Evolutionary conservation across 768 basidiomycete genomes (phyloP), one percentile per base, ranked within the genome.

Genomic region (Amanita muscaria): DNA sequence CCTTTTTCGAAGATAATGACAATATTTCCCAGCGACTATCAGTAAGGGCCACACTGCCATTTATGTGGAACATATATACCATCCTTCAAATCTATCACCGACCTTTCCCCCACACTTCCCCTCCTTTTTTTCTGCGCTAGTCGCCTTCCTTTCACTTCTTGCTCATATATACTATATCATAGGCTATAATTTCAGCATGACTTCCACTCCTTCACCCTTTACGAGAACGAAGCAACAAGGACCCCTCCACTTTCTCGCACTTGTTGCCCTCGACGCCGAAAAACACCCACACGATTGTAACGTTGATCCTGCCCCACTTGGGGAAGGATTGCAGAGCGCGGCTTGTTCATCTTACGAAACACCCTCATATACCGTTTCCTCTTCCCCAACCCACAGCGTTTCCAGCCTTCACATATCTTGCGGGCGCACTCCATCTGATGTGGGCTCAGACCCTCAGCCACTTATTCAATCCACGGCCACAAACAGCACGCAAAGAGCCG

Each of bases 211-310:
- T 52, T 50, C 40, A 42, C 51, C 51, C 39, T 54, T 64, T 44
- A 65, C 63, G 60, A 60, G 53, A 44, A 49, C 48, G 50, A 47
- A 51, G 51, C 46, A 46, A 33, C 50, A 41, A 27, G 60, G 56
- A 43, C 62, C 66, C 44, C 63, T 69, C 52, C 64, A 61, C 44
- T 59, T 64, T 51, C 59, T 69, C 34, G 65, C 64, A 54, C 56
- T 57, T 32, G 59, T 67, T 49, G 62, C 61, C 47, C 61, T 56
- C 47, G 51, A 56, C 47, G 56, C 53, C 31, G 41, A 45, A 40
- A 48, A 43, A 52, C 43, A 49, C 34, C 33, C 55, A 45, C 51
- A 43, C 46, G 33, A 40, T 34, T 35, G 44, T 25, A 44, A 48
- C 41, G 48, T 44, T 39, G 46, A 51, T 43, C 47, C 53, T 41